Evolutionary conservation across 2,329 filamentous ascomycete genomes (phyloP), one percentile per base, ranked within the genome.

Genomic region (Pseudogymnoascus sp.): DNA sequence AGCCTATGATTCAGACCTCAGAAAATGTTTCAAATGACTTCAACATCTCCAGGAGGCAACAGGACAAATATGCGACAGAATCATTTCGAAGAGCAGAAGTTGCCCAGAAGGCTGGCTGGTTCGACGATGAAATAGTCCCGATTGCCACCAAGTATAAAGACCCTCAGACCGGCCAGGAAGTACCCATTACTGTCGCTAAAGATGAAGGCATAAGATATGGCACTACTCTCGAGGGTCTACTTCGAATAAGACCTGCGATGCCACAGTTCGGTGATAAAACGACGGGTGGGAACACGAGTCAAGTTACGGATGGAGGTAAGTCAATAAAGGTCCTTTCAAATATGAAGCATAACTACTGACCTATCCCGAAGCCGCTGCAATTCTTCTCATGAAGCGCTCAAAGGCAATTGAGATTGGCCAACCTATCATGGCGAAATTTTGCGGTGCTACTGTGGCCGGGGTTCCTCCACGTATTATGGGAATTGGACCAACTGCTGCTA

Each of bases 401-500:
- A 96, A 89, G 14, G 94, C 94, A 57, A 87, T 96, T 80, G 83
- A 83, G 67, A 87, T 97, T 14, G 90, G 90, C 62, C 93, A 97
- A 79, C 82, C 81, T 61, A 91, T 97, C 75, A 78, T 97, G 25
- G 94, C 93, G 75, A 97, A 97, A 80, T 97, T 88, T 74, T 91
- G 97, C 25, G 80, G 88, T 57, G 89, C 91, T 39, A 88, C 88
- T 62, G 80, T 97, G 59, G 91, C 93, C 57, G 94, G 94, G 68
- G 91, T 97, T 62, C 85, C 90, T 71, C 94, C 94, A 41, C 82
- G 97, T 62, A 87, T 97, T 67, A 97, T 99, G 94, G 94, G 94
- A 65, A 81, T 96, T 67, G 94, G 94, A 1, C 94, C 94, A 58
- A 96, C 91, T 85, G 92, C 92, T 76, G 92, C 94, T 62, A 97